Percentiles rank a stretch among this genome's conserved stretches.
These are phyloP conservation scores for Sisymbrium irio DNA, from an alignment of 345 rosid genomes.

Conservation along the genomic window DNA sequence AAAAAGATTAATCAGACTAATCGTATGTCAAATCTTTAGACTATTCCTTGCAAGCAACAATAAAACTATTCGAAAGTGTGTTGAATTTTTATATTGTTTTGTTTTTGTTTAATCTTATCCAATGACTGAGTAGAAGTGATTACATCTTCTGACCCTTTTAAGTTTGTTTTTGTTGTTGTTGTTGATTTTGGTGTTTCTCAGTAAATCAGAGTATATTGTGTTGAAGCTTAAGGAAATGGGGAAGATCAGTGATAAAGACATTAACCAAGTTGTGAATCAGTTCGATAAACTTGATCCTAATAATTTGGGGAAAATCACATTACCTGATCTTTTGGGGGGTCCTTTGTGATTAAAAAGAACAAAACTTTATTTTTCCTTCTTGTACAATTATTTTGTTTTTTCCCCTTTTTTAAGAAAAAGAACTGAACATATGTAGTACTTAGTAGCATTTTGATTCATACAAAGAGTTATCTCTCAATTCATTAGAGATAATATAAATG, in stretches of 20 bases:
- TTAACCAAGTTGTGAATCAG: constrained; percentile 55
- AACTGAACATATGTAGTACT: constrained; percentile 19
- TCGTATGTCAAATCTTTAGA: constrained; percentile 7
- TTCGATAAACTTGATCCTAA: constrained; percentile 77
- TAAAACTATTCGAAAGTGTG: not conserved
- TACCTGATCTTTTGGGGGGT: constrained; percentile 56
- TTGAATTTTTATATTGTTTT: not conserved
- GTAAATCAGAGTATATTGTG: constrained; percentile 83
- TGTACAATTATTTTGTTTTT: constrained; percentile 13
- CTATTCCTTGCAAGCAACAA: constrained; percentile 2
- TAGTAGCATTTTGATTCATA: constrained; percentile 14
- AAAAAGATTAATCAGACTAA: constrained; percentile 7
- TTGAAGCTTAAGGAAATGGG: constrained; percentile 95
- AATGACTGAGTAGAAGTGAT: not conserved
- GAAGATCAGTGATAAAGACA: constrained; percentile 71
- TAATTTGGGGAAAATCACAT: constrained; percentile 78
- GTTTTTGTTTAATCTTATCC: constrained; percentile 4
- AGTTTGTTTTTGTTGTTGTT: not conserved
- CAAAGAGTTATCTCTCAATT: constrained; percentile 11
- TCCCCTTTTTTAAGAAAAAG: not conserved
- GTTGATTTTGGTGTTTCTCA: constrained; percentile 19
- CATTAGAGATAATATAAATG: constrained; percentile 8
- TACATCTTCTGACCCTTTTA: not conserved
- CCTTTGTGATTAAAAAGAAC: not conserved
- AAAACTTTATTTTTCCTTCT: not conserved